Evolutionary conservation across 805 yeast species (phyloP).

Genomic region (Metschnikowia corniflorae): DNA sequence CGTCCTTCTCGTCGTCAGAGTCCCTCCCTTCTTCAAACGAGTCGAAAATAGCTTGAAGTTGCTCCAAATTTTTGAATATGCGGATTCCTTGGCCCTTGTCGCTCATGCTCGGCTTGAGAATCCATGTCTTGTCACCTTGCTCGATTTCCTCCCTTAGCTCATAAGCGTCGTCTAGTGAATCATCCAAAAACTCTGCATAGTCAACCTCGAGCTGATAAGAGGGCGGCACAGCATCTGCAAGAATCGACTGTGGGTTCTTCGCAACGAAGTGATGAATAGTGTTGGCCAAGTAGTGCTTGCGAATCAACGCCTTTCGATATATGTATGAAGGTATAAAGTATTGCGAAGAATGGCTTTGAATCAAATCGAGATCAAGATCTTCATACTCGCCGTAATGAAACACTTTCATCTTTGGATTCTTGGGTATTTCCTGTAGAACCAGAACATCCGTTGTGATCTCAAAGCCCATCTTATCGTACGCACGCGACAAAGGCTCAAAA

Average conservation of each 20-base stretch:
- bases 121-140: constrained; percentile 65
- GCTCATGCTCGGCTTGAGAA: constrained; percentile 93
- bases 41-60: constrained; percentile 79
- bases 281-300: constrained; percentile 87
- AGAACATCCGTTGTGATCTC: constrained; percentile 25
- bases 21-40: constrained; percentile 75
- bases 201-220: constrained; percentile 82
- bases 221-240: constrained; percentile 64
- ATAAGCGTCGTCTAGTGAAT: constrained; percentile 86
- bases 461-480: constrained; percentile 29
- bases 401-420: constrained; percentile 27
- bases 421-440: constrained; percentile 16
- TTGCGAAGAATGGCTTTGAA: constrained; percentile 38
- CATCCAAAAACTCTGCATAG: constrained; percentile 94
- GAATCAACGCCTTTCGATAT: constrained; percentile 83
- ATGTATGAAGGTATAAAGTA: constrained; percentile 78
- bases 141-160: constrained; percentile 80
- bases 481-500: constrained; percentile 38
- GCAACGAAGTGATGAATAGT: constrained; percentile 71
- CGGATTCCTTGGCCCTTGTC: constrained; percentile 96
- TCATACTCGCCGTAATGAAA: constrained; percentile 91
- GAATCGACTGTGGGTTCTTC: constrained; percentile 67
- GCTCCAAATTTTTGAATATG: constrained; percentile 71
- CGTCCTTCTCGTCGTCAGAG: constrained; percentile 57
- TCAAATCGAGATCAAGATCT: constrained; percentile 70